Evolutionary conservation across 2,329 filamentous ascomycete species (phyloP).

Genomic region (Ophiosphaerella korrae): DNA sequence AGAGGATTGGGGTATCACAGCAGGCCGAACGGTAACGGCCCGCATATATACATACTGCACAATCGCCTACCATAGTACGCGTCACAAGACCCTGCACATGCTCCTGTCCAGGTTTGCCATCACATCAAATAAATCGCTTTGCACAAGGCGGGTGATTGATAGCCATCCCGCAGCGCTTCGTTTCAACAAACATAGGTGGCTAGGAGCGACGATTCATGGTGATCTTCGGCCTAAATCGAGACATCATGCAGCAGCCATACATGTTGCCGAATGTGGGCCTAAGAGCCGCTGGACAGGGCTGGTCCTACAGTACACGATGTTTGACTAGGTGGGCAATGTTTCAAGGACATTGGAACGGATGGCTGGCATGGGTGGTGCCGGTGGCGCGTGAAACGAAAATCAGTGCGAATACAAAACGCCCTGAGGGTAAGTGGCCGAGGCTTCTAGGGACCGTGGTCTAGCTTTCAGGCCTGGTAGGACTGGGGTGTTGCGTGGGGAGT

Average conservation of each 20-base stretch:
- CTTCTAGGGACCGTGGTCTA: slow-evolving; percentile 7
- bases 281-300: slow-evolving; percentile 21
- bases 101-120: slow-evolving; percentile 7
- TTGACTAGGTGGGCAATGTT: slow-evolving; percentile 32
- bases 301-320: slow-evolving; percentile 13
- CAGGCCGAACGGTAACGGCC: slow-evolving; percentile 15
- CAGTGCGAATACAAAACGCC: slow-evolving; percentile 7
- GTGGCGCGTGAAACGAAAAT: slow-evolving; percentile 33
- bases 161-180: slow-evolving; percentile 25
- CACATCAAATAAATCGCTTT: slow-evolving; percentile 4
- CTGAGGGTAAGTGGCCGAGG: slow-evolving; percentile 15
- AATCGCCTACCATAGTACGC: slow-evolving; percentile 3
- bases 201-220: slow-evolving; percentile 12
- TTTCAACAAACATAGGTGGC: slow-evolving; percentile 25
- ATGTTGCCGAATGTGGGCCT: slow-evolving; percentile 8
- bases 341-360: slow-evolving; percentile 37
- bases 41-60: slow-evolving; percentile 27
- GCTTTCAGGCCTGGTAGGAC: slow-evolving; percentile 7
- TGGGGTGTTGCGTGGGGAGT: slow-evolving; percentile 1
- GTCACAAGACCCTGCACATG: slow-evolving; percentile 10
- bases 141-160: slow-evolving; percentile 12
- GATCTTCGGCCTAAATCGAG: slow-evolving; percentile 27
- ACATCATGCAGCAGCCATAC: slow-evolving; percentile 24
- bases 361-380: slow-evolving; percentile 15
- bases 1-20: slow-evolving; percentile 13